Evolutionary conservation across 1,284 basidiomycete genomes (phyloP).

Genomic region (Cryptococcus sp.): DNA sequence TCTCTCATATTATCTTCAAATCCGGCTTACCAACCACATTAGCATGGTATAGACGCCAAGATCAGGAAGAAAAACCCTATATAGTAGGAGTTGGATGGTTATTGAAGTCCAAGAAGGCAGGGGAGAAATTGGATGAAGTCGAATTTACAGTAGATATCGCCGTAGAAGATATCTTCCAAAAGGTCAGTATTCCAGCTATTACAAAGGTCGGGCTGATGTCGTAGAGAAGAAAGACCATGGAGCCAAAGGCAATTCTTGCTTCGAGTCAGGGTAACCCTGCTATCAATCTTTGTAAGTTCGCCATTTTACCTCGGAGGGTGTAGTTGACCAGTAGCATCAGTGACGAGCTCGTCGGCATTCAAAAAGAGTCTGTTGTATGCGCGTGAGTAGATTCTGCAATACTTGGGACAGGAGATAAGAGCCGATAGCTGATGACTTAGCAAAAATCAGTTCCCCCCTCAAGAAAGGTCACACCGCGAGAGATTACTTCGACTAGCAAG

Average conservation of each 20-base stretch:
- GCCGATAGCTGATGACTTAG: constrained; percentile 14
- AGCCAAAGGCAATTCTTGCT: constrained; percentile 35
- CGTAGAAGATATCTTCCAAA: constrained; percentile 63
- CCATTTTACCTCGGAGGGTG: background rate
- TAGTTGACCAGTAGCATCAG: too few relatives aligned
- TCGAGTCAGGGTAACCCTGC: background rate
- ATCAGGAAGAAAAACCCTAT: constrained; percentile 54
- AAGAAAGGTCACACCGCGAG: constrained; percentile 24
- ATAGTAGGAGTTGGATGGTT: constrained; percentile 92
- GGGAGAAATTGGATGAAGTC: constrained; percentile 61
- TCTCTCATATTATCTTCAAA: constrained; percentile 89
- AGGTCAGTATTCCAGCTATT: constrained; percentile 51
- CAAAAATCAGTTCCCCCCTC: constrained; percentile 39
- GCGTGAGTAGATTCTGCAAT: constrained; percentile 25
- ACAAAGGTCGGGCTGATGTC: background rate
- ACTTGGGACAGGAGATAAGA: too few relatives aligned
- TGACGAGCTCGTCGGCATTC: background rate
- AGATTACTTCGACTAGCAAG: constrained; percentile 1
- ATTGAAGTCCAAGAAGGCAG: constrained; percentile 73
- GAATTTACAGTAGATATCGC: constrained; percentile 66
- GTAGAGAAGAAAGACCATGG: constrained; percentile 61
- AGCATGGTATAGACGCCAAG: constrained; percentile 61
- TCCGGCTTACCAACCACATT: constrained; percentile 75
- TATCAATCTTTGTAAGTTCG: background rate
- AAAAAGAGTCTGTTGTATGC: constrained; percentile 34